Percentiles rank a stretch among this genome's conserved stretches.
These are phyloP conservation scores for Fusarium beomiforme DNA, from an alignment of 2,329 filamentous ascomycete species.

Conservation along the genomic window DNA sequence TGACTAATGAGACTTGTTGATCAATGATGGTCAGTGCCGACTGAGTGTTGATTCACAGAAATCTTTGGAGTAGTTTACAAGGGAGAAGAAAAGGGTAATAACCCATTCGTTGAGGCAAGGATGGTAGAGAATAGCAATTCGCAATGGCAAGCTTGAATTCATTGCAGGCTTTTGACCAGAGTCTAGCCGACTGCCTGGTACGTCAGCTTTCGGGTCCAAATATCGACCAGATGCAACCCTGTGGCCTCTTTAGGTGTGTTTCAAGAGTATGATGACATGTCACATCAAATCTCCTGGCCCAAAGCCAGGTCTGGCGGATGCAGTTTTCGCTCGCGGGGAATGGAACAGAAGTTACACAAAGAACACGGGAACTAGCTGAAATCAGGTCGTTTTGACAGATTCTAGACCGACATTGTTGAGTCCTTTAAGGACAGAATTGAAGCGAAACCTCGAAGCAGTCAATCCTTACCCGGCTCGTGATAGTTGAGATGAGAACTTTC, in stretches of 20 bases:
- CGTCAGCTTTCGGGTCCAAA: background rate
- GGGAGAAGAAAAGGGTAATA: background rate
- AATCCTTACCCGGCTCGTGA: background rate
- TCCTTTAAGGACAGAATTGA: background rate
- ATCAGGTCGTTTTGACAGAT: slow-evolving; percentile 23
- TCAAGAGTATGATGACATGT: slow-evolving; percentile 11
- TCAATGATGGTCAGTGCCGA: background rate
- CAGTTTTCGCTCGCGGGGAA: background rate
- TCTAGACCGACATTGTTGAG: slow-evolving; percentile 20
- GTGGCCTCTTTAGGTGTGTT: background rate
- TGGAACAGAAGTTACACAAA: slow-evolving; percentile 19
- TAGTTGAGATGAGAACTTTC: slow-evolving; percentile 6
- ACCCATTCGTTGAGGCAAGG: background rate
- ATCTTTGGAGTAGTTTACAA: background rate
- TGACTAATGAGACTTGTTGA: background rate
- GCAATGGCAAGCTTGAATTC: background rate
- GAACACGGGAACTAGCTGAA: slow-evolving; percentile 3
- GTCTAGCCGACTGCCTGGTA: background rate
- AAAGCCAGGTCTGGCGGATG: background rate
- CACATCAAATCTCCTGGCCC: background rate
- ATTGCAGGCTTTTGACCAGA: background rate
- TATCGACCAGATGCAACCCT: slow-evolving; percentile 4
- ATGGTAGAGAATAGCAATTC: background rate
- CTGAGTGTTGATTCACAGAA: background rate
- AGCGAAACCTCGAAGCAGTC: background rate